Percentiles rank a stretch among this genome's conserved stretches.
These are phyloP conservation scores for Blastomyces emzantsi DNA, from an alignment of 2,329 filamentous ascomycete species.

Conservation along the genomic window DNA sequence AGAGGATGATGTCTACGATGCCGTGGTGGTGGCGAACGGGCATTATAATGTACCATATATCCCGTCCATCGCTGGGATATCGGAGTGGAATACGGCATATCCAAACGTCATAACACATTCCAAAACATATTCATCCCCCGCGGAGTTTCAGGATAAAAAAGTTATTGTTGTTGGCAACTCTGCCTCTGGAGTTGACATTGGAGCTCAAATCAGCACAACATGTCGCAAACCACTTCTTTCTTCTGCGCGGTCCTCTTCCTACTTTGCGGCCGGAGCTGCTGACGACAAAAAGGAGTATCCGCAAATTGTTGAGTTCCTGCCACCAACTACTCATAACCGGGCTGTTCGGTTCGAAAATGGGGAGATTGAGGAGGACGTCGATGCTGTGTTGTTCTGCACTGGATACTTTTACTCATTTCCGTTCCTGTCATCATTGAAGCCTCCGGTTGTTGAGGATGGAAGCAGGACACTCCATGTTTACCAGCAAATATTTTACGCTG, in stretches of 20 bases:
- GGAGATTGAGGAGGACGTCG: slow-evolving; percentile 55
- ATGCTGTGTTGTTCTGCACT: slow-evolving; percentile 76
- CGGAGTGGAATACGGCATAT: slow-evolving; percentile 50
- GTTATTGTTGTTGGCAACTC: slow-evolving; percentile 78
- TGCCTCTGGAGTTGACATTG: slow-evolving; percentile 77
- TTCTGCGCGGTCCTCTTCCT: slow-evolving; percentile 48
- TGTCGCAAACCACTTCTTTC: slow-evolving; percentile 55
- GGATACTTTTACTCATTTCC: slow-evolving; percentile 82
- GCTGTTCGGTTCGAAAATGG: slow-evolving; percentile 61
- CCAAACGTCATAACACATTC: slow-evolving; percentile 61
- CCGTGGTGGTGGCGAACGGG: slow-evolving; percentile 64
- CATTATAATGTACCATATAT: slow-evolving; percentile 64
- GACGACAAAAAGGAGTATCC: slow-evolving; percentile 50
- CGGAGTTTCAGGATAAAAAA: slow-evolving; percentile 57
- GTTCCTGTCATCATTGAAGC: slow-evolving; percentile 49
- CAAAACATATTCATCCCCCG: slow-evolving; percentile 65
- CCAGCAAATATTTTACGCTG: slow-evolving; percentile 67
- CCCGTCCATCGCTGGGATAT: slow-evolving; percentile 53
- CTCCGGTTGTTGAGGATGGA: slow-evolving; percentile 58
- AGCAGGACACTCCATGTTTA: slow-evolving; percentile 63
- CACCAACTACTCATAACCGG: slow-evolving; percentile 44
- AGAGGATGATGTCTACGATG: slow-evolving; percentile 53
- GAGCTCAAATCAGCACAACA: slow-evolving; percentile 58
- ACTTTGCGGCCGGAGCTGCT: slow-evolving; percentile 31
- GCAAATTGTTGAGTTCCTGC: slow-evolving; percentile 46